These are phyloP conservation scores for Chytridium lagenaria DNA, from an alignment of 371 early-diverging fungal genomes.

Conservation along the genomic window DNA sequence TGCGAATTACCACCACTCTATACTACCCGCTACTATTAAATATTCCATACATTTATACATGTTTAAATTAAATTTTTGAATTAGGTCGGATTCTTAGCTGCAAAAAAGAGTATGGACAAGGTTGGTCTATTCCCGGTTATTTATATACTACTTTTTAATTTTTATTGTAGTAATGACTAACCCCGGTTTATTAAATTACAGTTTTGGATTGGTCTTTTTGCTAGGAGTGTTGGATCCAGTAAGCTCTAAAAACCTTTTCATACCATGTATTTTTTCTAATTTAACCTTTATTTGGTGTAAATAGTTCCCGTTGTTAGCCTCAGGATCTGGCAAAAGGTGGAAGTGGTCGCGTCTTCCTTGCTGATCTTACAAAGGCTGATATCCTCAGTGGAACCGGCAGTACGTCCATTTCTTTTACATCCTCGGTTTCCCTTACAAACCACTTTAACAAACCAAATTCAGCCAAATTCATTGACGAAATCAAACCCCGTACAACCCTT, in stretches of 20 bases:
- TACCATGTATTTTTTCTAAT: neutral
- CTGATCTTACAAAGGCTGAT: constrained; percentile 70
- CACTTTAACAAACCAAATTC: neutral
- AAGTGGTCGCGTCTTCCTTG: constrained; percentile 69
- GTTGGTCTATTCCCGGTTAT: constrained; percentile 15
- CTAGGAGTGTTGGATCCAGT: constrained; percentile 57
- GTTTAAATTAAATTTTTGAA: neutral
- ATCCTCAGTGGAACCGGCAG: constrained; percentile 68
- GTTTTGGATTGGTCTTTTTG: constrained; percentile 82
- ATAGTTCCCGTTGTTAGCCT: constrained; percentile 91
- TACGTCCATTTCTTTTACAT: neutral
- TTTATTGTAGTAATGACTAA: neutral
- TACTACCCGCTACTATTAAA: too few relatives aligned
- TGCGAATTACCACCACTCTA: too few relatives aligned
- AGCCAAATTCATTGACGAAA: constrained; percentile 72
- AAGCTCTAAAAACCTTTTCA: constrained; percentile 5
- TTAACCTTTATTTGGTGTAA: too few relatives aligned
- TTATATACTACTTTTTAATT: neutral
- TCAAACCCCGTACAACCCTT: constrained; percentile 66
- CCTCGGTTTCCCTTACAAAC: neutral
- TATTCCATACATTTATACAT: too few relatives aligned
- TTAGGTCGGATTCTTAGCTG: constrained; percentile 83
- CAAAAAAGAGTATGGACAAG: constrained; percentile 56
- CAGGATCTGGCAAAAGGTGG: constrained; percentile 85
- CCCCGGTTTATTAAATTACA: constrained; percentile 37